Evolutionary conservation across 306 rosid species (phyloP), one percentile per base, ranked within the genome.

Genomic region (Lupinus albus): DNA sequence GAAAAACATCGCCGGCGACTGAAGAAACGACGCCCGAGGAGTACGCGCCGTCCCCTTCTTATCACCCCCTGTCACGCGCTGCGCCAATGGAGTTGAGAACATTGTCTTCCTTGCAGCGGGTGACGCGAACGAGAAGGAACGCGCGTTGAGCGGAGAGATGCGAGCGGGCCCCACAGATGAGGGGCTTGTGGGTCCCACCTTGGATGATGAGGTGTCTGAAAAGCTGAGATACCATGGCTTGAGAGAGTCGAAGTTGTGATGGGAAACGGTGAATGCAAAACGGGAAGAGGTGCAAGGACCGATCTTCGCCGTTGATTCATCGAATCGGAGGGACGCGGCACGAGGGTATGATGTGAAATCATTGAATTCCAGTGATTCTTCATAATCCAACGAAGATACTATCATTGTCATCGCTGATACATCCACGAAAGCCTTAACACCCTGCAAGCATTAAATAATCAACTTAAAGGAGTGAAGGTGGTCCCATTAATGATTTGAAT

Each of bases 121-220:
- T 0, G 99, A 90, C 0, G 99, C 99, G 74, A 94, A 94, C 0
- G 99, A 94, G 83, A 91, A 74, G 0, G 99, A 94, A 3, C 99
- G 83, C 0, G 95, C 96, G 81, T 86, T 94, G 65, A 85, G 82
- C 0, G 96, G 95, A 4, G 99, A 93, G 82, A 93, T 94, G 6
- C 87, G 84, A 0, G 99, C 89, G 13, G 89, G 89, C 17, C 95
- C 91, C 79, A 80, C 50, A 0, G 75, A 63, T 0, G 88, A 80
- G 0, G 79, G 87, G 4, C 70, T 80, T 4, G 82, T 77, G 67
- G 92, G 88, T 2, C 88, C 90, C n/a, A 84, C 87, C 46, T 78
- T 82, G 14, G 86, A 72, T 0, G 83, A 78, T 47, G 97, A 84
- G 68, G 88, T 82, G 88, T 85, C 87, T 0, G 80, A 13, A 2